Base-by-base conservation (phyloP, 257 asterid genomes). In the Lithospermum erythrorhizon region DNA sequence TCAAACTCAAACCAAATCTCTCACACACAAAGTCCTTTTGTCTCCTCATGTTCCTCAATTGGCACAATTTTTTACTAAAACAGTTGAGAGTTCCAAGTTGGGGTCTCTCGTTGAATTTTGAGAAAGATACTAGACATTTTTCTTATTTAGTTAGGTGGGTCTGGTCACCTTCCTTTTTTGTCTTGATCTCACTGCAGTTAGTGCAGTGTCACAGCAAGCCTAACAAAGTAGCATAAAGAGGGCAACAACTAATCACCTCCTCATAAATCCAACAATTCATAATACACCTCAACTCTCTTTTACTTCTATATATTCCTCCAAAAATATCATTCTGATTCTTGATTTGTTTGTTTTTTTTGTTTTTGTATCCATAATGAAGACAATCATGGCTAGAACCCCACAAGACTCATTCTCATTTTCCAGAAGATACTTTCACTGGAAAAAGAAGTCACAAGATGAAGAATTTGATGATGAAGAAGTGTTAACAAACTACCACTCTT, bases 361-460 rank as follows among this genome's bases (percentile, higher is more conserved):
- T n/a, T 21, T 9, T 22, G n/a, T n/a, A n/a, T 56, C 14, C 19
- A 11, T 22, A 0, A 87, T 80, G 90, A 84, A 69, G 75, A 35
- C 87, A 24, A 78, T 78, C 72, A 71, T 62, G 74, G n/a, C n/a
- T n/a, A 62, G 62, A 55, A 72, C 63, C 65, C 78, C 80, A 0
- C 84, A 83, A n/a, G 87, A 87, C 29, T 82, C 95, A 0, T 75
- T 84, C 75, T 84, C 95, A 3, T 80, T 87, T 72, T 87, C n/a
- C 56, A 76, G 90, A 35, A 61, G 95, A 37, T 87, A 79, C 77
- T 86, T 84, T 64, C 55, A 65, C 74, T 75, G 73, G 78, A 84
- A 74, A n/a, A 84, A 82, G 76, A 87, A 84, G 23, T 20, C 53
- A n/a, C 80, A 76, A 5, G 87, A 79, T 45, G 83, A 71, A 70